A percentile compares a stretch with the other conserved stretches of the same genome.
These are phyloP conservation scores for Termitomyces sp. DNA, from an alignment of 768 basidiomycete species.

Conservation along the genomic window DNA sequence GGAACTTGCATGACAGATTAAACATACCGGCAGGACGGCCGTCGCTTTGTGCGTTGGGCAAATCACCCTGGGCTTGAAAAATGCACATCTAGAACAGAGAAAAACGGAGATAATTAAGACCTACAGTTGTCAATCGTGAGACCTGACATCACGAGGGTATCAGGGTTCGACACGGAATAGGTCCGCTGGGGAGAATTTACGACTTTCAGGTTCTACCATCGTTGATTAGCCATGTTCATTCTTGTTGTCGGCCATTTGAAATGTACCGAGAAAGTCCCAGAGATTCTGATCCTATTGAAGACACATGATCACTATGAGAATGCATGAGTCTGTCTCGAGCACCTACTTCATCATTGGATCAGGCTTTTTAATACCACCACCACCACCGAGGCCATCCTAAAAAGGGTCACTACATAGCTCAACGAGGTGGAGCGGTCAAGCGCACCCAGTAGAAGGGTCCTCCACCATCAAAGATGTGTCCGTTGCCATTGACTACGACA, in stretches of 20 bases:
- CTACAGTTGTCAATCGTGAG: constrained; percentile 56
- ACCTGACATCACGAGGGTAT: constrained; percentile 36
- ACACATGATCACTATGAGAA: background rate
- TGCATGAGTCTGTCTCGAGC: background rate
- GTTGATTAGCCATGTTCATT: background rate
- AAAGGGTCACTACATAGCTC: background rate
- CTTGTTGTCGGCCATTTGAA: background rate
- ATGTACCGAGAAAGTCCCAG: constrained; percentile 27
- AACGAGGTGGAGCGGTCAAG: background rate
- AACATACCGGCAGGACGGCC: constrained; percentile 37
- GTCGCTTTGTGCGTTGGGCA: constrained; percentile 46
- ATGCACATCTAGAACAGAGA: background rate
- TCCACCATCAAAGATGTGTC: constrained; percentile 38
- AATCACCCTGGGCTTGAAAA: constrained; percentile 45
- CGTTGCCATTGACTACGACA: constrained; percentile 35
- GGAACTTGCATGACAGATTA: background rate
- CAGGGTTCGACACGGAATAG: constrained; percentile 37
- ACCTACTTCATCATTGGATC: constrained; percentile 41
- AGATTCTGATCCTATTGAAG: constrained; percentile 30
- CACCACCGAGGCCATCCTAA: constrained; percentile 36
- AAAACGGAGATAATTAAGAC: constrained; percentile 8
- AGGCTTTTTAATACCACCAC: constrained; percentile 36
- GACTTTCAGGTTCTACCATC: constrained; percentile 34
- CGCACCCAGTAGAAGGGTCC: constrained; percentile 42
- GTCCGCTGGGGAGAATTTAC: constrained; percentile 37